Percentiles rank a stretch among this genome's conserved stretches.
phyloP scores from a whole-genome alignment of 2,329 filamentous ascomycete species.

The Penicillium sp. region DNA sequence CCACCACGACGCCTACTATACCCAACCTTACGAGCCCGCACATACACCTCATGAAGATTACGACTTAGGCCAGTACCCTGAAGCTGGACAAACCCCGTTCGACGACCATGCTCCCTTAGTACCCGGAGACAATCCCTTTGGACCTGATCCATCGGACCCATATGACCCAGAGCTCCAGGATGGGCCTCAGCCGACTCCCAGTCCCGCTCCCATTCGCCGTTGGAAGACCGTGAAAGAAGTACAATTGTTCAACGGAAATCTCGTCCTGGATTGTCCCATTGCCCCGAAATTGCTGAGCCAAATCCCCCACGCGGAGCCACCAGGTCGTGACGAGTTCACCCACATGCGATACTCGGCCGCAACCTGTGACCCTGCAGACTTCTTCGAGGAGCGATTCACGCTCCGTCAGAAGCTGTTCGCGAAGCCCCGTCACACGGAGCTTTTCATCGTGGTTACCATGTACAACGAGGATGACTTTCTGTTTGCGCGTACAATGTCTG shows the following conservation, averaged over 20 bases:
- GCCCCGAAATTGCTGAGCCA: slow-evolving; percentile 85
- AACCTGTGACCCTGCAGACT: slow-evolving; percentile 87
- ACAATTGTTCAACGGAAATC: slow-evolving; percentile 92
- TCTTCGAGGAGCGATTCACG: slow-evolving; percentile 86
- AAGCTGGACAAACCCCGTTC: slow-evolving; percentile 58
- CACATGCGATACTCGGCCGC: slow-evolving; percentile 88
- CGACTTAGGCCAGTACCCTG: slow-evolving; percentile 56
- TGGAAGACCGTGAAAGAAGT: slow-evolving; percentile 99
- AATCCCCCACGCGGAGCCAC: slow-evolving; percentile 74
- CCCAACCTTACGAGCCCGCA: slow-evolving; percentile 74
- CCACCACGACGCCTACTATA: slow-evolving; percentile 86
- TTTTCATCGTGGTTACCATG: slow-evolving; percentile 97
- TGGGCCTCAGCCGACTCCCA: slow-evolving; percentile 45
- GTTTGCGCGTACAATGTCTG: slow-evolving; percentile 92
- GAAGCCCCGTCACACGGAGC: slow-evolving; percentile 86
- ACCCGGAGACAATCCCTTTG: slow-evolving; percentile 61
- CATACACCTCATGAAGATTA: slow-evolving; percentile 55
- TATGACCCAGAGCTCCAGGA: slow-evolving; percentile 52
- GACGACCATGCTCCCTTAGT: slow-evolving; percentile 69
- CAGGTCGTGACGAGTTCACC: slow-evolving; percentile 77
- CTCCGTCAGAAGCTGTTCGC: slow-evolving; percentile 88
- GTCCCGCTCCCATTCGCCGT: slow-evolving; percentile 67
- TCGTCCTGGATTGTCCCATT: slow-evolving; percentile 94
- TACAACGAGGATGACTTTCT: slow-evolving; percentile 98
- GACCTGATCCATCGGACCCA: slow-evolving; percentile 62